A percentile compares a stretch with the other conserved stretches of the same genome.
These are phyloP conservation scores for Lachancea sp. DNA, from an alignment of 805 yeast species.

Conservation along the genomic window DNA sequence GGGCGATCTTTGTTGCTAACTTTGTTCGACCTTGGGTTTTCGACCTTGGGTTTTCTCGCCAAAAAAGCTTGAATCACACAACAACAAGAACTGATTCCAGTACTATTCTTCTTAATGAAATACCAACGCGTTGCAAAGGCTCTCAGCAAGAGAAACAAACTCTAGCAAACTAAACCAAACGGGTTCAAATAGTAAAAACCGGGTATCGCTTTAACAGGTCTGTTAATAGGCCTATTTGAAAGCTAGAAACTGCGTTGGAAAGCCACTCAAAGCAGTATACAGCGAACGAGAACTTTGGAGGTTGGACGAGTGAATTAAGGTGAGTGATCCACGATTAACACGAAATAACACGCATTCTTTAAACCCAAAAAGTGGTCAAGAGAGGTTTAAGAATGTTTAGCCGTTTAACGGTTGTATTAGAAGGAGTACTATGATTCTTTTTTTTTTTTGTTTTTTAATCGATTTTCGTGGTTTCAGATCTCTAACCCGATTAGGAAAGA, in stretches of 20 bases:
- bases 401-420: background rate
- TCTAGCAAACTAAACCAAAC: background rate
- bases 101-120: too few species aligned
- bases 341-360: background rate
- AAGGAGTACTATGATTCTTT: too few species aligned
- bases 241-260: background rate
- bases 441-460: background rate
- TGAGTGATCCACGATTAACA: background rate
- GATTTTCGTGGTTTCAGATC: slow-evolving; percentile 3
- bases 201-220: background rate
- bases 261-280: background rate
- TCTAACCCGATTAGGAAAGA: background rate
- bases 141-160: background rate
- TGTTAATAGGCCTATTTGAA: background rate
- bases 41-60: too few species aligned
- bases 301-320: background rate
- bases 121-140: too few species aligned
- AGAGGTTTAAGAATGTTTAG: background rate
- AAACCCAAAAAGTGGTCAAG: background rate
- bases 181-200: background rate
- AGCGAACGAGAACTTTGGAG: background rate
- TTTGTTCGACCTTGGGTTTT: too few species aligned
- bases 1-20: too few species aligned
- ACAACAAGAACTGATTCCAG: too few species aligned
- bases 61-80: too few species aligned